Base-by-base conservation (phyloP, 2,329 filamentous ascomycete species). In the Conoideocrella luteorostrata region DNA sequence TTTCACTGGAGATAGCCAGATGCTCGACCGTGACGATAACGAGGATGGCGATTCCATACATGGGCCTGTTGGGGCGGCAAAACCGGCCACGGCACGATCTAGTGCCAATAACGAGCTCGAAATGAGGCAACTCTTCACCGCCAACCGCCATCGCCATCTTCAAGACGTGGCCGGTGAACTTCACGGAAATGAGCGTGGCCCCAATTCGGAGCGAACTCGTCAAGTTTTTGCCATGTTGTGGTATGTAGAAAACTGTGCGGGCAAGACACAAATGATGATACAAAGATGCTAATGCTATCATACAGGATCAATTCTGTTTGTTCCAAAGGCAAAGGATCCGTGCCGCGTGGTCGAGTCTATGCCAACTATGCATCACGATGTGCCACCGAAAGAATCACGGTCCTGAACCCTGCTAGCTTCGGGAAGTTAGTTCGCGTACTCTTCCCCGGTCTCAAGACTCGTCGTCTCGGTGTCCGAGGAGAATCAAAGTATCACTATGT, bases 401-500 rank as follows among this genome's bases (percentile, higher is more conserved):
- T 95, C 9, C 69, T 98, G 45, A 98, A 98, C 59, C 93, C 93
- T 33, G 93, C 93, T 9, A 97, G 91, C 22, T 98, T 98, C 65
- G 93, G 93, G 45, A 98, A 98, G 65, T 78, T 98, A 34, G 93
- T 98, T 26, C 82, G 93, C 24, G 91, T 98, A 30, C 85, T 98
- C 41, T 98, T 97, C 56, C 91, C 93, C 0, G 91, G 90, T 33
- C 83, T 98, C 18, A 91, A 95, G 66, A 98, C 93, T 24, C 78
- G 93, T 47, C 80, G 93, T 51, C 74, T 98, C 11, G 93, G 93
- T 50, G 90, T 97, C 37, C 82, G 93, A 42, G 93, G 93, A 51
- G 91, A 97, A 68, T 98, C 93, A 12, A 98, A 98, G 62, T 98
- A 98, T 63, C 93, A 98, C 65, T 98, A 98, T 57, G 80, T 84